These are phyloP conservation scores for Cutaneotrichosporon dermatis DNA, from an alignment of 1,284 basidiomycete species.

Conservation along the genomic window DNA sequence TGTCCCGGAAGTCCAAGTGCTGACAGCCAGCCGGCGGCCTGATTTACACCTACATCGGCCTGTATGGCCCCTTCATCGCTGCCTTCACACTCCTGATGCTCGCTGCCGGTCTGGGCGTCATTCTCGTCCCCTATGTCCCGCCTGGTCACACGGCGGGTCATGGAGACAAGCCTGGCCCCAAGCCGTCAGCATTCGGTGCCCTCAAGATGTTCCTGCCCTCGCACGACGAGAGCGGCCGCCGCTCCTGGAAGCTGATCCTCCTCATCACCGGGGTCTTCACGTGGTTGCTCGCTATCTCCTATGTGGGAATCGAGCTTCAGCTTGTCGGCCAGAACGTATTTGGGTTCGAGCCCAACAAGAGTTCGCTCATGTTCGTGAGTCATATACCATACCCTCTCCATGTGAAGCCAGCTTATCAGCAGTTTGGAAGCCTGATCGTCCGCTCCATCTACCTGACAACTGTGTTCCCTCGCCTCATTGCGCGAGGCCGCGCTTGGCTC, in stretches of 20 bases:
- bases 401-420: neutral
- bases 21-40: neutral
- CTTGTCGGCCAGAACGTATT: neutral
- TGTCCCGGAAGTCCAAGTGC: too few species aligned
- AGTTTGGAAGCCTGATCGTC: neutral
- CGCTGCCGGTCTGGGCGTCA: neutral
- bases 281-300: neutral
- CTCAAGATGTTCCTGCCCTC: neutral
- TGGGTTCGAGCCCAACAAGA: neutral
- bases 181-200: neutral
- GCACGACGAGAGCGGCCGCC: neutral
- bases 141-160: neutral
- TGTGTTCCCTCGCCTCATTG: neutral
- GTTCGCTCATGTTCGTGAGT: neutral
- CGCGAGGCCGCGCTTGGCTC: neutral
- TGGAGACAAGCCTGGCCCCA: neutral
- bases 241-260: neutral
- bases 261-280: neutral
- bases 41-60: neutral
- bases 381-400: too few species aligned
- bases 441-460: neutral
- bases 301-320: neutral
- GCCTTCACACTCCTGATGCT: neutral
- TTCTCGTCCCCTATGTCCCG: neutral
- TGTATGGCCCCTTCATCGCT: neutral